Evolutionary conservation across 257 asterid genomes (phyloP).

Genomic region (Ajuga chamaepitys): DNA sequence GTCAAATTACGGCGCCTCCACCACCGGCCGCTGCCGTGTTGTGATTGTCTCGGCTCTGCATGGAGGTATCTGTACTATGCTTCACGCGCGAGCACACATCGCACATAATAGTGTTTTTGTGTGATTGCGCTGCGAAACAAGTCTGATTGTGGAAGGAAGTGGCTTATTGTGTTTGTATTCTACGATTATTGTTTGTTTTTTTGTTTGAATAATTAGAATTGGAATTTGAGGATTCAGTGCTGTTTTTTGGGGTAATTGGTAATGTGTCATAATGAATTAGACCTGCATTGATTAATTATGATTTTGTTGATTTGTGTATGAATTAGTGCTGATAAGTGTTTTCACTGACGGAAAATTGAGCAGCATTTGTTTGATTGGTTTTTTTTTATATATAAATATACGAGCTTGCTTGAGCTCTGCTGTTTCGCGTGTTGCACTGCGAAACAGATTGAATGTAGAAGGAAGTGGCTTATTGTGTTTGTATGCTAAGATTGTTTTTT

Average conservation of each 20-base stretch:
- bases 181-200: background rate
- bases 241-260: background rate
- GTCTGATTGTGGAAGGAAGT: background rate
- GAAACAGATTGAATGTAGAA: too few relatives aligned
- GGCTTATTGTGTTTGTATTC: background rate
- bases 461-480: too few relatives aligned
- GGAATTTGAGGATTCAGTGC: background rate
- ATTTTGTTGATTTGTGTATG: background rate
- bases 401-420: slow-evolving; percentile 16
- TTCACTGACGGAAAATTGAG: background rate
- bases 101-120: too few relatives aligned
- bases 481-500: too few relatives aligned
- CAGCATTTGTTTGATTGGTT: slow-evolving; percentile 6
- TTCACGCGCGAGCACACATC: background rate
- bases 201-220: background rate
- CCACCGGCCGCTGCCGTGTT: slow-evolving; percentile 18
- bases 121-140: background rate
- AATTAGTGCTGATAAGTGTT: background rate
- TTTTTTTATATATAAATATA: background rate
- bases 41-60: slow-evolving; percentile 31
- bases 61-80: slow-evolving; percentile 67
- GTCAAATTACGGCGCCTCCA: background rate
- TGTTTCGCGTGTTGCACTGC: too few relatives aligned
- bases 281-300: background rate
- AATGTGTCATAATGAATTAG: background rate